Base-by-base conservation (phyloP, 148 eudicot genomes). In the Polygonum aviculare region DNA sequence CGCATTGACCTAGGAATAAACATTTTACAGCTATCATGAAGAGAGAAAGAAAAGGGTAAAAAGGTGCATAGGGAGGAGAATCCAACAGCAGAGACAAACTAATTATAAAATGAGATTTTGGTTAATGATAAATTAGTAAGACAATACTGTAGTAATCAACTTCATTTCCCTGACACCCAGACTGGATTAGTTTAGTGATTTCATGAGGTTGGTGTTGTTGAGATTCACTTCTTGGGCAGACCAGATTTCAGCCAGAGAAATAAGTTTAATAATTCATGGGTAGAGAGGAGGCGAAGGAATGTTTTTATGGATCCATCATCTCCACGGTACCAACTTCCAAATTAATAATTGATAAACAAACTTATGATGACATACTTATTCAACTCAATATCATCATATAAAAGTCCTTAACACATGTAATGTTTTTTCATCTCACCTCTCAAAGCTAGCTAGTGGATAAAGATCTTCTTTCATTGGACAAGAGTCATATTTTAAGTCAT, bases 201-300 rank as follows among this genome's bases (percentile, higher is more conserved):
- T 38, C 44, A 67, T 67, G 72, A 67, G 72, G 44, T 67, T 16
- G 72, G 72, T 67, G 72, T 67, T 67, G 45, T 67, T 67, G 72
- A 67, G 72, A 67, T 67, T 67, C 72, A 67, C 72, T 67, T 67
- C 21, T 67, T 67, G 72, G 72, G 72, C 72, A 67, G 72, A 67
- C 45, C 72, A 36, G 72, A 67, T 65, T 65, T 65, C 67, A 60
- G 65, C 11, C 33, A 59, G 38, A 33, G 12, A 60, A 60, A 11
- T 0, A 12, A 60, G 69, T 31, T 62, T 12, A 26, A 26, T 11
- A 62, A 62, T 5, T 31, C 16, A 62, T 62, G 69, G 69, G 69
- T 35, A 26, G 31, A 2, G 39, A 54, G 60, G 8, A n/a, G 19
- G 38, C 36, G 22, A 67, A 67, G 72, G 72, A 67, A 67, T 67